These are phyloP conservation scores for Ustilago xerochloae DNA, from an alignment of 1,284 basidiomycete species.

Conservation along the genomic window DNA sequence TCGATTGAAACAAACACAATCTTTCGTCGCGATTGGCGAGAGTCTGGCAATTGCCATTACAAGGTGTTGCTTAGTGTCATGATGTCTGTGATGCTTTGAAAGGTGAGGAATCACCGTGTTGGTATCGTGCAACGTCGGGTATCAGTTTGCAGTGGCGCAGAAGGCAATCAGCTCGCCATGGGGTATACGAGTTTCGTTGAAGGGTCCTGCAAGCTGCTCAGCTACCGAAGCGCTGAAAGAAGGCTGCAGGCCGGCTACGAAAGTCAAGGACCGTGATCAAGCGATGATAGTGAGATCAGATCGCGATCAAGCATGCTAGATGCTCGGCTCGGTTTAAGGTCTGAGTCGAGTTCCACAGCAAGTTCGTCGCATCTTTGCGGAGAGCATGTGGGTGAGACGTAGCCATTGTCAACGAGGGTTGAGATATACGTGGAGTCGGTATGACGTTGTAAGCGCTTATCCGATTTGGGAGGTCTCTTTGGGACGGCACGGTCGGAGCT, in stretches of 20 bases:
- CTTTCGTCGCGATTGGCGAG: no score
- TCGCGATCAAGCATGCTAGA: slow-evolving; percentile 28
- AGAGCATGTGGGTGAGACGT: slow-evolving; percentile 3
- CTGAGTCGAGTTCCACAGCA: background rate
- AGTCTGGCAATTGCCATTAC: background rate
- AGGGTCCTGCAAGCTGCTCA: background rate
- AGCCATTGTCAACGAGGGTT: slow-evolving; percentile 19
- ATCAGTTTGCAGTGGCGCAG: background rate
- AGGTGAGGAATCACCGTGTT: background rate
- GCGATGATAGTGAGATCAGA: background rate
- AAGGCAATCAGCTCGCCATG: background rate
- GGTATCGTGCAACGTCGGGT: background rate
- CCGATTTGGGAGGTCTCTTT: no score
- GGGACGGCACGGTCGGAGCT: no score
- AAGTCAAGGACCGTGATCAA: background rate
- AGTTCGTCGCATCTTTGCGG: background rate
- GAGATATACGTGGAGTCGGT: slow-evolving; percentile 7
- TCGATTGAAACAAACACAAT: no score
- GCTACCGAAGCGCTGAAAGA: slow-evolving; percentile 1
- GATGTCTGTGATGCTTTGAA: no score
- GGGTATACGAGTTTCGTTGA: background rate
- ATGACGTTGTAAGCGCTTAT: no score
- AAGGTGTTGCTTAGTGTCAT: background rate
- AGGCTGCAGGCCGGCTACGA: background rate
- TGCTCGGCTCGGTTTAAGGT: slow-evolving; percentile 20